Conservation (phyloP, 2,329 filamentous ascomycete species). For the Alternaria consortialis region DNA sequence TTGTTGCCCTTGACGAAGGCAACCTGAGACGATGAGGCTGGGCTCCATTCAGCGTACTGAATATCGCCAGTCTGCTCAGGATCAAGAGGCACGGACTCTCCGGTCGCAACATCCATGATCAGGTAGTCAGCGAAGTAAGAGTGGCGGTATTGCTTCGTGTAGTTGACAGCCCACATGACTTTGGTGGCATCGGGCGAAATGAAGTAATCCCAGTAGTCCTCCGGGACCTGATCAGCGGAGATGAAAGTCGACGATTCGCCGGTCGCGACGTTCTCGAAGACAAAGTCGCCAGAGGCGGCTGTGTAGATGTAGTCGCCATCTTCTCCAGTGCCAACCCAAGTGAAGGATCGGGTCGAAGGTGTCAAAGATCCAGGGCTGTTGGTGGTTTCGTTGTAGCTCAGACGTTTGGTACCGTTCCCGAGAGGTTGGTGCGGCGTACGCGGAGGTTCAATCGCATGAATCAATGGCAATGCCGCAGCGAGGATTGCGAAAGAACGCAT, state of each 20-base stretch:
- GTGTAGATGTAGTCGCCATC: constrained; percentile 70
- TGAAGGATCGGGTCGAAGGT: constrained; percentile 59
- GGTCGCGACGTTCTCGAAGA: constrained; percentile 70
- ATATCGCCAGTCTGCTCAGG: constrained; percentile 70
- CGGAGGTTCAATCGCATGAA: constrained; percentile 57
- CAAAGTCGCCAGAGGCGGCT: constrained; percentile 61
- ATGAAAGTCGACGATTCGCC: constrained; percentile 67
- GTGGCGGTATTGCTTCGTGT: constrained; percentile 73
- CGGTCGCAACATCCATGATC: constrained; percentile 68
- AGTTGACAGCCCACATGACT: constrained; percentile 70
- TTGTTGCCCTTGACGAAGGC: constrained; percentile 75
- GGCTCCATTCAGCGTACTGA: constrained; percentile 71
- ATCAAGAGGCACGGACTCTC: constrained; percentile 64
- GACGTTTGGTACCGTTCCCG: constrained; percentile 64
- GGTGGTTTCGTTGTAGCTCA: constrained; percentile 69
- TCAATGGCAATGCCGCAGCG: constrained; percentile 38
- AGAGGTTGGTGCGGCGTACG: constrained; percentile 64
- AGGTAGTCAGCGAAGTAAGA: constrained; percentile 74
- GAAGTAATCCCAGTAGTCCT: constrained; percentile 65
- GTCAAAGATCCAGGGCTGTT: constrained; percentile 50
- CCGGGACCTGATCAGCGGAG: constrained; percentile 65
- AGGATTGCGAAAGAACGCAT: constrained; percentile 45
- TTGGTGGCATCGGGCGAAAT: constrained; percentile 68
- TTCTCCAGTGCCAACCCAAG: constrained; percentile 66
- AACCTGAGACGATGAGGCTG: constrained; percentile 63